Evolutionary conservation across 2,329 filamentous ascomycete genomes (phyloP), one percentile per base, ranked within the genome.

Genomic region (Fusarium dimerum): DNA sequence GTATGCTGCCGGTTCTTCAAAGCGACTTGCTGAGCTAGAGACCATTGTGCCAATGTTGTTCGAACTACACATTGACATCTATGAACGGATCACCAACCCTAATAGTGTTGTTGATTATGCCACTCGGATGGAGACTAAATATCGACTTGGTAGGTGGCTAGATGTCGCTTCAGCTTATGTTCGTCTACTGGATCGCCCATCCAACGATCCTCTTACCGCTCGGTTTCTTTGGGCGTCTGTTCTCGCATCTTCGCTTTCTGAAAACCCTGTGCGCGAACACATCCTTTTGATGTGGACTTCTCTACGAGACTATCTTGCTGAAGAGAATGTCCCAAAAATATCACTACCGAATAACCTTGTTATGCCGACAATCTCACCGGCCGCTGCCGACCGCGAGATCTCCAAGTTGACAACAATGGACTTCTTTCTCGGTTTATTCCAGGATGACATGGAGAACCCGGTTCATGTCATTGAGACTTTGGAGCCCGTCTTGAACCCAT

Each of bases 381-480:
- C 82, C n/a, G 90, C 91, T 1, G 87, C 94, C 8, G 92, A 97
- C 57, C 86, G 91, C 49, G 93, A 99, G 68, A 88, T 97, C 26
- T 93, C 90, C 12, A 92, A 92, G 64, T 80, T 97, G 34, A 96
- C 90, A 13, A 97, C 93, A 1, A 94, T 96, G 83, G 93, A 97
- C 66, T 97, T 97, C 70, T 97, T 99, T 71, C 80, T 92, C 46
- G 90, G 87, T 38, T 83, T 99, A 1, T 97, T 97, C 68, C 88
- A 90, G 54, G 86, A 92, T 38, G 88, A 94, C 51, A 83, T 87
- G 52, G 85, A 87, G 43, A 87, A 97, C 61, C 90, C 93, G 0
- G 82, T 93, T 12, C 82, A 87, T 6, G 84, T 97, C 17, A 97
- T 99, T 52, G 92, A 97, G 65, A 94, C 87, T 29, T 76, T 99